Evolutionary conservation across 176 grass and related monocot genomes (phyloP).

Genomic region (Aechmea fasciata): DNA sequence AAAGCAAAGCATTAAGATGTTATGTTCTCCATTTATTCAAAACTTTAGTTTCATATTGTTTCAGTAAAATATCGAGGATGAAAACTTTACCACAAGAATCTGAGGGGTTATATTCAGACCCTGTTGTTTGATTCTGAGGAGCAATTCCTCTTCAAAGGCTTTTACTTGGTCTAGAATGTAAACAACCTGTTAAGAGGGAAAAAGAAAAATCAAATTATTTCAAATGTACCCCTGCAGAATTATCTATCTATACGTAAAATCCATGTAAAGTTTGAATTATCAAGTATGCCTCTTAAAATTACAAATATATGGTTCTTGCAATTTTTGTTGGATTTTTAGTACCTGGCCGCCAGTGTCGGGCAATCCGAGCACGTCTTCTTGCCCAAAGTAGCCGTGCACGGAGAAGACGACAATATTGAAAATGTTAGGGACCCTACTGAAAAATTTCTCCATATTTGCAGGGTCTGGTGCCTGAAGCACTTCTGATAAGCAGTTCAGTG

Average conservation of each 20-base stretch:
- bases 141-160: conserved; percentile 82
- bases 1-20: neutral
- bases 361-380: conserved; percentile 93
- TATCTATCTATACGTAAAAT: too few species aligned
- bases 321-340: conserved; percentile 3
- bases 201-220: too few species aligned
- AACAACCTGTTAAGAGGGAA: conserved; percentile 44
- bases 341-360: conserved; percentile 96
- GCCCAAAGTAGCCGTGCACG: conserved; percentile 91
- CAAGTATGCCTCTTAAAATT: too few species aligned
- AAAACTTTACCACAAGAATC: conserved; percentile 83
- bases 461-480: conserved; percentile 96
- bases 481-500: conserved; percentile 73
- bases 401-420: conserved; percentile 89
- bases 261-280: too few species aligned
- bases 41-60: neutral
- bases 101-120: conserved; percentile 66
- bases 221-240: too few species aligned
- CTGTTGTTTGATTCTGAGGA: conserved; percentile 81
- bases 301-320: neutral
- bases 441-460: conserved; percentile 79
- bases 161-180: conserved; percentile 97
- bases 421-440: conserved; percentile 59
- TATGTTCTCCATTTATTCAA: neutral
- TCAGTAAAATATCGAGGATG: neutral